phyloP scores from a whole-genome alignment of 768 basidiomycete species.

The Chiua virens region DNA sequence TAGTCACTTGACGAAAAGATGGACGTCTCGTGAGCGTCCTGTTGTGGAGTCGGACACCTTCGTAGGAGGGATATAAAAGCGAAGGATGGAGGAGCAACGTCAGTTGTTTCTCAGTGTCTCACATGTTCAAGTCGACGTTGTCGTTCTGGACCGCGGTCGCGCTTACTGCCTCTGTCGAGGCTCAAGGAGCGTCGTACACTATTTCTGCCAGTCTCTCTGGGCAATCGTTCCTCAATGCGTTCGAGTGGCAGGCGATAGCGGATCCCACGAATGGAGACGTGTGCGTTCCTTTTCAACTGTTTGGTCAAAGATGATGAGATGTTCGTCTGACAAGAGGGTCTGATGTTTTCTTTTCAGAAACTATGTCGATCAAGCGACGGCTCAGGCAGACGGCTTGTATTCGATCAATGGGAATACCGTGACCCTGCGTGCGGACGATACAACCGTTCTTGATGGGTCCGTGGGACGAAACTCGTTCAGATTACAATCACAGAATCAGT shows the following conservation, averaged over 20 bases:
- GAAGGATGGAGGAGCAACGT: neutral
- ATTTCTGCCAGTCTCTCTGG: conserved; percentile 45
- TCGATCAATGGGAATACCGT: conserved; percentile 43
- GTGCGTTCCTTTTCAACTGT: conserved; percentile 4
- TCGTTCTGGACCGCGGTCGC: neutral
- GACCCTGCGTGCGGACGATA: conserved; percentile 32
- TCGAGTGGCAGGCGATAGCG: conserved; percentile 20
- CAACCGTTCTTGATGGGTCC: conserved; percentile 23
- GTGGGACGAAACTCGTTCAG: conserved; percentile 36
- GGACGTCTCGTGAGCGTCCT: neutral
- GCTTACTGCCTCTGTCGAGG: neutral
- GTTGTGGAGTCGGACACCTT: neutral
- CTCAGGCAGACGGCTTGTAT: conserved; percentile 53
- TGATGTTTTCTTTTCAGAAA: conserved; percentile 26
- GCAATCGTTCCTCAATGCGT: conserved; percentile 43
- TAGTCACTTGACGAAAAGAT: neutral
- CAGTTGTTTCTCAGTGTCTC: neutral
- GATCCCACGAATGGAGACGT: conserved; percentile 33
- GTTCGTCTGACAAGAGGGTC: neutral
- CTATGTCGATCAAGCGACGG: conserved; percentile 48
- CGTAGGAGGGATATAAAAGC: too few species aligned
- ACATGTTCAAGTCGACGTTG: neutral
- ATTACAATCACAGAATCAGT: conserved; percentile 26
- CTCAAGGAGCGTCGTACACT: conserved; percentile 12
- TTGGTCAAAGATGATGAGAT: neutral